Percentiles rank a stretch among this genome's conserved stretches.
Conservation (phyloP, 257 asterid genomes). For the Solanum chmielewskii region DNA sequence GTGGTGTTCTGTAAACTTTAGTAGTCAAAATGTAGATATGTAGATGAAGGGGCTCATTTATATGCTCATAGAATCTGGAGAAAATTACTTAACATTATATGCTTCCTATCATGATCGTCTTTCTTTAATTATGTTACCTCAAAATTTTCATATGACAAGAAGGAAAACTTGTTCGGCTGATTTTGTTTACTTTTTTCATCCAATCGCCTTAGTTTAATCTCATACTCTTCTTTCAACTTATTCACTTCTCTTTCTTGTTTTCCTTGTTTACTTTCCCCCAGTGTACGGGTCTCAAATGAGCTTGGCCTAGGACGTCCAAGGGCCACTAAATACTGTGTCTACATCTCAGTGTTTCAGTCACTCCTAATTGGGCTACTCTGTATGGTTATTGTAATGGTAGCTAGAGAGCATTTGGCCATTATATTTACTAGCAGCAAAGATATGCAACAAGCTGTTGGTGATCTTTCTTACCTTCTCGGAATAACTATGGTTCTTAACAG, state of each 20-base stretch:
- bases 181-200: background rate
- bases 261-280: background rate
- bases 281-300: constrained; percentile 80
- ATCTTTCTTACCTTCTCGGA: constrained; percentile 53
- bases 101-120: too few species aligned
- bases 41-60: too few species aligned
- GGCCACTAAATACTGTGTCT: constrained; percentile 55
- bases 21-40: too few species aligned
- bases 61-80: too few species aligned
- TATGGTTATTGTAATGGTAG: constrained; percentile 44
- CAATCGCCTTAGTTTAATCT: background rate
- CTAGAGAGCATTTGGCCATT: constrained; percentile 36
- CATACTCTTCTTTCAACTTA: background rate
- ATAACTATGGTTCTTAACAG: constrained; percentile 50
- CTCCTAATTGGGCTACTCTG: constrained; percentile 51
- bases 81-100: too few species aligned
- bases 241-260: background rate
- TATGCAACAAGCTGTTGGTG: constrained; percentile 57
- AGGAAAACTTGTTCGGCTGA: background rate
- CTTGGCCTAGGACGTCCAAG: constrained; percentile 64
- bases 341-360: constrained; percentile 40
- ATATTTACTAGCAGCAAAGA: constrained; percentile 53
- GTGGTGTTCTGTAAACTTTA: background rate
- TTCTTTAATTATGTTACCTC: background rate
- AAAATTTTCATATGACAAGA: background rate